Percentiles rank a stretch among this genome's conserved stretches.
Evolutionary conservation across 192 early-diverging fungal genomes (phyloP).

Genomic region (Entrophospora sp.): DNA sequence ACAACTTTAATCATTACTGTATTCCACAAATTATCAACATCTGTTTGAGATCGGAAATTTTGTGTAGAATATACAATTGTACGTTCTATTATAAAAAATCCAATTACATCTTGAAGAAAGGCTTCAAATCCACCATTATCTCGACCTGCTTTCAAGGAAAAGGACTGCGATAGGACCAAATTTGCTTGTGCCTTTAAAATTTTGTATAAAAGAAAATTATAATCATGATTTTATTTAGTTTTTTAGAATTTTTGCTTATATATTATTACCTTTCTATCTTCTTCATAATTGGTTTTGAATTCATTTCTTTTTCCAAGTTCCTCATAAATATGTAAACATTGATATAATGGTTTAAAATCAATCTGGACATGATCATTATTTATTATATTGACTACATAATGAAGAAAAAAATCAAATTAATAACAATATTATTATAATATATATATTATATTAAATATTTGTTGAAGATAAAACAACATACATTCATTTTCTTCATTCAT

Average conservation of each 20-base stretch:
- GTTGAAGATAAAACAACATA: constrained; percentile 21
- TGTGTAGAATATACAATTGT: constrained; percentile 77
- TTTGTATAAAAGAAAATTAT: background rate
- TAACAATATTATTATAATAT: background rate
- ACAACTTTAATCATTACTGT: constrained; percentile 73
- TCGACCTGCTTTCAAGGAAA: constrained; percentile 60
- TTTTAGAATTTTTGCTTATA: no score
- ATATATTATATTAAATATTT: no score
- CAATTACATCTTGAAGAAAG: constrained; percentile 83
- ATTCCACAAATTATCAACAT: constrained; percentile 86
- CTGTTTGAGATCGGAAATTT: constrained; percentile 77
- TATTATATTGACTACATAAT: constrained; percentile 45
- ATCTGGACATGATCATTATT: constrained; percentile 68
- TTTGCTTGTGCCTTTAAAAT: constrained; percentile 69
- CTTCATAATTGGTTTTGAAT: constrained; percentile 81
- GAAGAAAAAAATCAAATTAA: background rate
- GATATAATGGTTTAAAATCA: constrained; percentile 91
- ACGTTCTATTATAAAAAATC: constrained; percentile 95
- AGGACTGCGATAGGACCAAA: constrained; percentile 65
- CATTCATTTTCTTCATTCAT: constrained; percentile 78
- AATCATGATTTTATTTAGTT: no score
- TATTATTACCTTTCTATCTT: constrained; percentile 66
- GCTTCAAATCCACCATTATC: constrained; percentile 58
- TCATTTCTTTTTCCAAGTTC: constrained; percentile 80
- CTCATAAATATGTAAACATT: constrained; percentile 93